Base-by-base conservation (phyloP, 2,329 filamentous ascomycete genomes). In the Cryoendolithus antarcticus region DNA sequence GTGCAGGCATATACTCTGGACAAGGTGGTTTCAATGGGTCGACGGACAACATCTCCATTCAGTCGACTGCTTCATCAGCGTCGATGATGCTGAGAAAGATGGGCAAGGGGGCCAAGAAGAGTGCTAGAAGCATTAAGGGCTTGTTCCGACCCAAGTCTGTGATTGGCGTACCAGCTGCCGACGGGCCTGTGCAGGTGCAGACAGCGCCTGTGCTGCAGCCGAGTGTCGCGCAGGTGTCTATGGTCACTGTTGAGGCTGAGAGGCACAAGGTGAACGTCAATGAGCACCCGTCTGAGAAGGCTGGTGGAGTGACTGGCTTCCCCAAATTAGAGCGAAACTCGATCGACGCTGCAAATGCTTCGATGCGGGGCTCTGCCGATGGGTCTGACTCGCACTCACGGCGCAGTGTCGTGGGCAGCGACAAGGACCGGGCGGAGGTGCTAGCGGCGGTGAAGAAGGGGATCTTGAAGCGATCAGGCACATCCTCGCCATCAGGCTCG, bases 61-160 rank as follows among this genome's bases (percentile, higher is more conserved):
- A 84, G 1, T 93, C 86, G 4, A 93, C 85, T 7, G 85, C 85
- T 13, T 93, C 86, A 5, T 93, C 85, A 12, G 85, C 85, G 28
- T 93, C 86, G 27, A 78, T 93, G 52, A 93, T 93, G 85, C 82
- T 98, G 49, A 79, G 91, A 38, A 98, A 98, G 67, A 98, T 98
- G 91, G 91, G 91, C 41, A 86, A 86, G 48, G 88, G 89, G n/a
- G 82, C 96, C 77, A 96, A 94, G 72, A 93, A 91, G 63, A 81
- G 86, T 37, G 82, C 82, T 11, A 75, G 88, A 35, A 95, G 88
- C 15, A 75, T 98, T 39, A 93, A 93, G 49, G 91, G 91, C 19
- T 70, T 98, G 6, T 98, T 98, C 67, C 74, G 91, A 46, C 89
- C 91, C 0, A 98, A 96, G 61, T 96, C 89, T 1, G 71, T 93